Evolutionary conservation across 441 rosid genomes (phyloP).

Genomic region (Croton laevigatus): DNA sequence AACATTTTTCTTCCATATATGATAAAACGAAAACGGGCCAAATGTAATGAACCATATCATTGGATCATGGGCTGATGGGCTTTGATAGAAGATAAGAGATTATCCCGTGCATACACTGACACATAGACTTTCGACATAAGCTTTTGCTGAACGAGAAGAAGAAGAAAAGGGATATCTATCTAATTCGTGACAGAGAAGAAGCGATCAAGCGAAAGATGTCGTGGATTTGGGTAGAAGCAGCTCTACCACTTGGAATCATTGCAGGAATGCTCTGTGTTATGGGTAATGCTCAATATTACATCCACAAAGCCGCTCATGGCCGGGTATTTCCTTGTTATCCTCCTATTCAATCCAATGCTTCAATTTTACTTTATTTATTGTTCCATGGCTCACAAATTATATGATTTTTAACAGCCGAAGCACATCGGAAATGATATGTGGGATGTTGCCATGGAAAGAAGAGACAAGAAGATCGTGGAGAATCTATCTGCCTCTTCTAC

Average conservation of each 20-base stretch:
- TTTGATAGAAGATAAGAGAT: background rate
- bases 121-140: background rate
- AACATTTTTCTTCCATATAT: too few relatives aligned
- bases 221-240: conserved; percentile 78
- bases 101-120: background rate
- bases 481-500: conserved; percentile 41
- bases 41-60: too few relatives aligned
- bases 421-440: conserved; percentile 90
- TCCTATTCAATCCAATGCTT: background rate
- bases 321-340: conserved; percentile 37
- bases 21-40: too few relatives aligned
- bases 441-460: conserved; percentile 95
- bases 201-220: conserved; percentile 36
- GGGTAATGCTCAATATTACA: conserved; percentile 86
- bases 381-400: background rate
- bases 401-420: conserved; percentile 56
- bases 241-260: conserved; percentile 82
- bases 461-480: conserved; percentile 83
- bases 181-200: background rate
- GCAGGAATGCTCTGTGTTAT: conserved; percentile 83
- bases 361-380: conserved; percentile 8
- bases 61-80: background rate
- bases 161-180: too few relatives aligned
- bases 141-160: background rate
- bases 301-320: conserved; percentile 89